These are phyloP conservation scores for Nakaseomyces glabratus DNA, from an alignment of 1,139 yeast species.

Conservation along the genomic window DNA sequence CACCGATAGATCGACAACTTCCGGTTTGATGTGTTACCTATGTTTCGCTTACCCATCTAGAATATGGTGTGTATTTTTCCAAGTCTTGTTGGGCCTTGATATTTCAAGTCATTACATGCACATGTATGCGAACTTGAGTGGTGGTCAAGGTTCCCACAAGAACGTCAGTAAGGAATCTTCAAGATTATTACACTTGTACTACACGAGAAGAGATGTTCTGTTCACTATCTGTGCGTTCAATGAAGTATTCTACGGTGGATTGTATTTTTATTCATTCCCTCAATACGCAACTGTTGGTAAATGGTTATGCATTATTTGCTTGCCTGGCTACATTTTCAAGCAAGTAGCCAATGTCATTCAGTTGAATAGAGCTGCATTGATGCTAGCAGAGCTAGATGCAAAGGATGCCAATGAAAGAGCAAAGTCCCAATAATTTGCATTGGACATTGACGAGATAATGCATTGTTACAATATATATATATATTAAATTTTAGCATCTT, in stretches of 20 bases:
- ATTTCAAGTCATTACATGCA: conserved; percentile 96
- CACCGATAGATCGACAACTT: conserved; percentile 94
- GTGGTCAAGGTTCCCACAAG: conserved; percentile 80
- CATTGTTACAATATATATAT: no score
- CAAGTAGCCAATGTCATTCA: conserved; percentile 88
- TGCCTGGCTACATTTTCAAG: conserved; percentile 86
- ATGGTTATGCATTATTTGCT: conserved; percentile 47
- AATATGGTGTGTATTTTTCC: conserved; percentile 52
- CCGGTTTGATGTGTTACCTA: conserved; percentile 78
- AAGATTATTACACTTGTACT: conserved; percentile 71
- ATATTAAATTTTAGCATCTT: conserved; percentile 4
- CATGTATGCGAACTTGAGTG: conserved; percentile 86
- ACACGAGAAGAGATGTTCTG: conserved; percentile 73
- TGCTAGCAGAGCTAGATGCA: conserved; percentile 75
- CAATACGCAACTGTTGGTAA: conserved; percentile 43
- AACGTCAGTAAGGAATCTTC: conserved; percentile 65
- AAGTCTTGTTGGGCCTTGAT: conserved; percentile 75
- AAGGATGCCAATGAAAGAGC: conserved; percentile 36
- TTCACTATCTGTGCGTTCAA: conserved; percentile 87
- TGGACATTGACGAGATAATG: no score
- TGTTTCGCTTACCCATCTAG: conserved; percentile 65
- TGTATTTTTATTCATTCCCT: conserved; percentile 59
- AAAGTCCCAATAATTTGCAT: no score
- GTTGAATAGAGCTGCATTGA: conserved; percentile 72
- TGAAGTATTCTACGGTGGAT: conserved; percentile 84